Evolutionary conservation across 192 early-diverging fungal genomes (phyloP), one percentile per base, ranked within the genome.

Genomic region (Podila clonocystis): DNA sequence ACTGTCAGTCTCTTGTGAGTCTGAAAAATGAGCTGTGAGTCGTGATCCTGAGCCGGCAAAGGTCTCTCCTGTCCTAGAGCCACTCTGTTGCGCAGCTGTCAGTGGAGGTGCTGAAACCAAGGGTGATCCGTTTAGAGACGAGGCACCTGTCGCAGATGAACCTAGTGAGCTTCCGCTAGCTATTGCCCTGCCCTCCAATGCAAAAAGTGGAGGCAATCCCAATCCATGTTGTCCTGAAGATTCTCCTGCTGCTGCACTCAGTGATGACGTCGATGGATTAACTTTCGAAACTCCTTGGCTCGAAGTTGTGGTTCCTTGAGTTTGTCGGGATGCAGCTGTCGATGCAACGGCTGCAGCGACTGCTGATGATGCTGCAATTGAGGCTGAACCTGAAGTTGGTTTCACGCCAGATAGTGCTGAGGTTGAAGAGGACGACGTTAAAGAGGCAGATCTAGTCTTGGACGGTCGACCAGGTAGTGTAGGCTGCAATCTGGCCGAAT

Each of bases 401-500:
- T 24, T 29, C 33, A n/a, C 33, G 8, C 62, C 62, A 7, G 62
- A 63, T n/a, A 63, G 13, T 17, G 7, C 9, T 5, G 75, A 48
- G 1, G 69, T 33, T 24, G 75, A 79, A 1, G 61, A 60, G 3
- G 75, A 72, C 1, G 38, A 24, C 5, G 65, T 71, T 19, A 73
- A 38, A 7, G 77, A 80, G 11, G 65, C 52, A 1, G 77, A 69
- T 30, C 70, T 26, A 4, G 41, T 22, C 55, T 80, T 80, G 3
- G 62, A 45, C 19, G 57, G 11, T 8, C 63, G 60, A 31, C 77
- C 77, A 19, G 77, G 77, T 4, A 80, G 22, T 20, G 77, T 80
- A 4, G 77, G 77, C 36, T 80, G 70, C 5, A 80, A 55, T 9
- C 50, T 65, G 19, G 67, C 66, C 49, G 77, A 80, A 33, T 80